Base-by-base conservation (phyloP, 176 grass and related monocot species). In the Saccharum spontaneum region DNA sequence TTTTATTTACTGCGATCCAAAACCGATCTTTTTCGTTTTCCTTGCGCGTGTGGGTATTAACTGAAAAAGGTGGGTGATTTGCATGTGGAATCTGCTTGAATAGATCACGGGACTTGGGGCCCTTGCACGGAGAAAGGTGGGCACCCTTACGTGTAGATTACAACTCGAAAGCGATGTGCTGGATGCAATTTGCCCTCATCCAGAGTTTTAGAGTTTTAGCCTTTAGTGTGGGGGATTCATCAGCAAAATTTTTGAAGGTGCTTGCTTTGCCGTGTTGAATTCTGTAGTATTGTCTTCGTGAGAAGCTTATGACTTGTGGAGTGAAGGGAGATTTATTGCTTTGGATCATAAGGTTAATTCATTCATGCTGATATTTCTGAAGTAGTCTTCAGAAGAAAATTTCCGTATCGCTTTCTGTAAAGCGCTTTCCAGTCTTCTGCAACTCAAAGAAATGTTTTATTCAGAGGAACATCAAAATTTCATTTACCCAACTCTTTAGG, bases 111-210 rank as follows among this genome's bases (percentile, higher is more conserved):
- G 61, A 76, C 9, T 75, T 70, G 14, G 75, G 83, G 49, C 16
- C 10, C 37, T 59, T n/a, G 75, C 62, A 50, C n/a, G 41, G 8
- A 79, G 48, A 22, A 78, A 71, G 22, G 17, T 45, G 54, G 65
- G 14, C 46, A 15, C 64, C 48, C 8, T 80, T 84, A 64, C 84
- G 48, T 87, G 67, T 74, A 48, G 79, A 86, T 83, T 62, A 73
- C 74, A 15, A 52, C 33, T 33, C 69, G 80, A 90, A 87, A 90
- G 46, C 75, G 81, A 87, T 69, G 75, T 62, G 14, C 43, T 65
- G 15, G 79, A 64, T 89, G 41, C 83, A 80, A 41, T 84, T 73
- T 87, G 85, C 79, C 80, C 33, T 70, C 76, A 52, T 84, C 17
- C 46, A 43, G 23, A 70, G 22, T 69, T 87, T 52, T 34, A 43